These are phyloP conservation scores for Metschnikowia noctiluminum DNA, from an alignment of 805 yeast species.

Conservation along the genomic window DNA sequence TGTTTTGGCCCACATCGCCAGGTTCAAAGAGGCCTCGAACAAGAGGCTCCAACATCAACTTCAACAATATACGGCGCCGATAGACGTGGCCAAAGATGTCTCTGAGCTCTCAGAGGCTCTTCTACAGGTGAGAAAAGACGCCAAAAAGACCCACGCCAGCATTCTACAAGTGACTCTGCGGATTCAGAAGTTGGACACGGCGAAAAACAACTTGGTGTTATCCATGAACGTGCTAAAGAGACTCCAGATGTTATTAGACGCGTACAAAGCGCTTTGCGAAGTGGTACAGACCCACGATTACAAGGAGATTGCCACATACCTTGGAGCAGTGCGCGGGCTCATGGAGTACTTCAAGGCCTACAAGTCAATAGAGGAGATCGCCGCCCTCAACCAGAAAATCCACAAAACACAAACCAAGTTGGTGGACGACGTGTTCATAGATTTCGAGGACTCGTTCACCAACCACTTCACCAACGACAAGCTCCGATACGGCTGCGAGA, in stretches of 20 bases:
- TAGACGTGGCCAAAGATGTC: constrained; percentile 32
- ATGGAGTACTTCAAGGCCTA: constrained; percentile 72
- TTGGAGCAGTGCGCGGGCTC: constrained; percentile 72
- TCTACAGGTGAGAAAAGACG: constrained; percentile 44
- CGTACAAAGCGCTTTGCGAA: constrained; percentile 57
- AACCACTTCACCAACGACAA: constrained; percentile 28
- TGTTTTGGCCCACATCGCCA: constrained; percentile 12
- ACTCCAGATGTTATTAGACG: constrained; percentile 78
- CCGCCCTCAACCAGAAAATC: constrained; percentile 58
- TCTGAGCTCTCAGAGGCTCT: constrained; percentile 42
- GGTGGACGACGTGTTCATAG: constrained; percentile 67
- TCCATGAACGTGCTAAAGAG: constrained; percentile 86
- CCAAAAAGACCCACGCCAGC: constrained; percentile 54
- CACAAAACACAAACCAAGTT: constrained; percentile 56
- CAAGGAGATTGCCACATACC: constrained; percentile 53
- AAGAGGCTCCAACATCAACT: constrained; percentile 39
- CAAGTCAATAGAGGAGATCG: constrained; percentile 79
- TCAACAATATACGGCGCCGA: constrained; percentile 27
- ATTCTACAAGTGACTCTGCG: constrained; percentile 71
- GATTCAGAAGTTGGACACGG: constrained; percentile 73
- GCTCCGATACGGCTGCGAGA: constrained; percentile 62
- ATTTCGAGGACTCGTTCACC: constrained; percentile 53
- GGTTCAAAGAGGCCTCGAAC: constrained; percentile 47
- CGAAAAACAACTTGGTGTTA: constrained; percentile 77
- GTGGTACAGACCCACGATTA: constrained; percentile 48